Conservation (phyloP, 1,139 yeast species). For the Yueomyces sp. region DNA sequence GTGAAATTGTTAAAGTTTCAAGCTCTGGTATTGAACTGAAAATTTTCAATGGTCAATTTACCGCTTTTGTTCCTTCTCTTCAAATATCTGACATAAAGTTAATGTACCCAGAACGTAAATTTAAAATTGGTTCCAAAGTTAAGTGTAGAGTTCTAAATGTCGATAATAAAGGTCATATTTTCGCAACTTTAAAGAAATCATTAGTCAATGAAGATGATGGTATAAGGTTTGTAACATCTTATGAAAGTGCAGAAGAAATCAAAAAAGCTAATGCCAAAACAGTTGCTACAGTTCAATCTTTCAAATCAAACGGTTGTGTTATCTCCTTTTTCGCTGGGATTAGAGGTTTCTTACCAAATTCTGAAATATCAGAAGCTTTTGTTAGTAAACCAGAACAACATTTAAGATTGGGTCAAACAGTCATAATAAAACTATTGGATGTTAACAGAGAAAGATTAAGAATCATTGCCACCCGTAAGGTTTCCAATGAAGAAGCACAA, state of each 20-base stretch:
- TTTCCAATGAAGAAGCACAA: conserved; percentile 40
- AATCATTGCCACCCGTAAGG: conserved; percentile 62
- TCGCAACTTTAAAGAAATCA: conserved; percentile 71
- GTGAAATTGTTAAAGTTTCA: conserved; percentile 50
- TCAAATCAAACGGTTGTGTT: conserved; percentile 68
- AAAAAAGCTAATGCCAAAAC: conserved; percentile 42
- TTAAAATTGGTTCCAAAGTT: conserved; percentile 69
- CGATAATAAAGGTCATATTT: conserved; percentile 33
- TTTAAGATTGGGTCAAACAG: conserved; percentile 75
- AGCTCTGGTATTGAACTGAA: conserved; percentile 59
- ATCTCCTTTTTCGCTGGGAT: conserved; percentile 72
- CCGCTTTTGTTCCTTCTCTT: conserved; percentile 59
- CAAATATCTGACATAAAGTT: conserved; percentile 81
- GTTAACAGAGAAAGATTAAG: conserved; percentile 45
- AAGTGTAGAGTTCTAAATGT: conserved; percentile 50
- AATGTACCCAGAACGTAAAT: conserved; percentile 84
- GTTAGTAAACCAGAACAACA: conserved; percentile 69
- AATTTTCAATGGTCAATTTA: conserved; percentile 47
- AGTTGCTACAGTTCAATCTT: conserved; percentile 61
- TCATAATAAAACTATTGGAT: conserved; percentile 51
- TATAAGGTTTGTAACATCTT: conserved; percentile 29
- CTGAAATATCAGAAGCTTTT: conserved; percentile 83
- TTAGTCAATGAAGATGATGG: conserved; percentile 52
- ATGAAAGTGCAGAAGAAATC: conserved; percentile 34
- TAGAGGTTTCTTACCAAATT: conserved; percentile 70